A percentile compares a stretch with the other conserved stretches of the same genome.
phyloP scores from a whole-genome alignment of 768 basidiomycete species.

The Rhizopogon roseolus region DNA sequence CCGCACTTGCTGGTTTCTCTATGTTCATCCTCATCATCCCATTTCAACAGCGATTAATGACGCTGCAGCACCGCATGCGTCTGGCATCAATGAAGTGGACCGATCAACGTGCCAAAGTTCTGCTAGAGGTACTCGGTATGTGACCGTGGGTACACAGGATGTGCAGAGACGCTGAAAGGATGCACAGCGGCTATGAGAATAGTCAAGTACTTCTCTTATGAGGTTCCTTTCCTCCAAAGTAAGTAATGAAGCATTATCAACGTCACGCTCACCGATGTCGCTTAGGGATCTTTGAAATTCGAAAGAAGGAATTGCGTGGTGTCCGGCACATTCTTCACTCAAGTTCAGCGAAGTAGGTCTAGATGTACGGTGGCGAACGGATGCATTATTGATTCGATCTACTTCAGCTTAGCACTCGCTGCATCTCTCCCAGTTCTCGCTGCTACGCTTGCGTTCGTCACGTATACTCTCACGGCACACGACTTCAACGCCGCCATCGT shows the following conservation, averaged over 20 bases:
- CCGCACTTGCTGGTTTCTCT: slow-evolving; percentile 66
- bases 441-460: slow-evolving; percentile 61
- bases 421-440: slow-evolving; percentile 60
- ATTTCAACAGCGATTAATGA: slow-evolving; percentile 61
- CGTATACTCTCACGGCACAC: slow-evolving; percentile 52
- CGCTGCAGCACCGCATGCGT: slow-evolving; percentile 48
- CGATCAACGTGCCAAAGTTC: slow-evolving; percentile 54
- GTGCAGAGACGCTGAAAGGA: not conserved
- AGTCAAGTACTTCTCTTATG: too few relatives aligned
- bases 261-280: too few relatives aligned
- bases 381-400: not conserved
- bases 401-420: slow-evolving; percentile 43
- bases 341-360: slow-evolving; percentile 54
- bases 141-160: not conserved
- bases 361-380: not conserved
- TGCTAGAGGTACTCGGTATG: slow-evolving; percentile 61
- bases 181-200: slow-evolving; percentile 55
- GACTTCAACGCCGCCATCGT: slow-evolving; percentile 62
- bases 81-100: slow-evolving; percentile 57
- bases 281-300: slow-evolving; percentile 46
- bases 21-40: slow-evolving; percentile 61
- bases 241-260: too few relatives aligned
- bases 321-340: slow-evolving; percentile 54
- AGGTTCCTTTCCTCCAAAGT: too few relatives aligned
- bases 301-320: slow-evolving; percentile 51